phyloP scores from a whole-genome alignment of 352 stramenopile genomes.

The Phytophthora aleatoria region DNA sequence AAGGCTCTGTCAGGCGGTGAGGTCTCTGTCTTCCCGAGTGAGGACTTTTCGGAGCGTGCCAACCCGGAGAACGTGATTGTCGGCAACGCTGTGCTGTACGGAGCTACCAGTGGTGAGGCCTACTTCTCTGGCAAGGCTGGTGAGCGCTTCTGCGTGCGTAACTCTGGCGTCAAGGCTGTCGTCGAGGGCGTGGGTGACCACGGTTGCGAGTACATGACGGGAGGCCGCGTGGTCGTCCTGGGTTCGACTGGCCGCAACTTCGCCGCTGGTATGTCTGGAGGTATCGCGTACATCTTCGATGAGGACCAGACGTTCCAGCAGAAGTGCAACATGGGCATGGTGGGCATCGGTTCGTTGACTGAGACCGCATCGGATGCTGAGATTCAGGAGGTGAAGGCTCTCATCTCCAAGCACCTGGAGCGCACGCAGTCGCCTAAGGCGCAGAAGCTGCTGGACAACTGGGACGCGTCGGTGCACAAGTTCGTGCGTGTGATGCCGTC shows the following conservation, averaged over 20 bases:
- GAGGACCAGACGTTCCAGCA: conserved; percentile 90
- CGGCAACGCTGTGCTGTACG: conserved; percentile 96
- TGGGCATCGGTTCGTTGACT: conserved; percentile 66
- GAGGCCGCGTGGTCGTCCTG: conserved; percentile 92
- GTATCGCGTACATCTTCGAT: conserved; percentile 97
- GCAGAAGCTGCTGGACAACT: conserved; percentile 90
- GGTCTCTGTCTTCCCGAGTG: conserved; percentile 90
- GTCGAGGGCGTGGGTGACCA: conserved; percentile 97
- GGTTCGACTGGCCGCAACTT: conserved; percentile 96
- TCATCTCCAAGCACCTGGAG: conserved; percentile 89
- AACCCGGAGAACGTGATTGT: conserved; percentile 92
- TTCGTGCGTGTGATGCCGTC: conserved; percentile 72
- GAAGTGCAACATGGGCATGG: conserved; percentile 97
- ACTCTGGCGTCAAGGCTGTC: conserved; percentile 95
- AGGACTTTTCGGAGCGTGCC: conserved; percentile 63
- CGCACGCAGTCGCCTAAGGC: conserved; percentile 91
- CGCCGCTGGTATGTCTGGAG: conserved; percentile 95
- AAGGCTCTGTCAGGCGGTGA: conserved; percentile 95
- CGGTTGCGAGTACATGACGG: conserved; percentile 99
- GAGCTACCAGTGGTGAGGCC: conserved; percentile 92
- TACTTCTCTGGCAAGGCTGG: conserved; percentile 96
- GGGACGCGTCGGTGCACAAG: conserved; percentile 65
- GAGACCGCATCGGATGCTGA: conserved; percentile 75
- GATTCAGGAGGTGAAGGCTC: conserved; percentile 82
- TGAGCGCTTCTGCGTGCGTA: conserved; percentile 97